phyloP scores from a whole-genome alignment of 139 green algal genomes.

The Spirogloea muscicola region DNA sequence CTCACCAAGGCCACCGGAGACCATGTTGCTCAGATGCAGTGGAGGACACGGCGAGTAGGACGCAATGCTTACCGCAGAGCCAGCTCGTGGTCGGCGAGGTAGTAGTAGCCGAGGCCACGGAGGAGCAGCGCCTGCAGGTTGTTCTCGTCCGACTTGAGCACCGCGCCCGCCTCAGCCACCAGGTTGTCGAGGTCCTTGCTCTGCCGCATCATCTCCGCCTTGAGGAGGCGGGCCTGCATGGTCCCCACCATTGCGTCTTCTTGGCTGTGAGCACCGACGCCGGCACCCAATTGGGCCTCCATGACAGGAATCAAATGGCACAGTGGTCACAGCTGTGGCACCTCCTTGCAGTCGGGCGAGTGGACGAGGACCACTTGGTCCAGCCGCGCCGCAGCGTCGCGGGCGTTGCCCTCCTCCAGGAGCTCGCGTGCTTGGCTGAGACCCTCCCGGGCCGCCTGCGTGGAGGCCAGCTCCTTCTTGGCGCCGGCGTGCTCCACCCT shows the following conservation, averaged over 20 bases:
- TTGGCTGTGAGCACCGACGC: no score
- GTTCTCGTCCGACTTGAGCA: constrained; percentile 44
- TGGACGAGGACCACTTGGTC: constrained; percentile 18
- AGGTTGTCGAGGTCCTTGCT: constrained; percentile 16
- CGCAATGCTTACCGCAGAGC: constrained; percentile 35
- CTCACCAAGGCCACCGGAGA: no score
- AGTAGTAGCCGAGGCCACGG: constrained; percentile 38
- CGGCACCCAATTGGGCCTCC: no score
- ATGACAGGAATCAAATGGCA: no score
- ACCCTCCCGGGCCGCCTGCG: background rate
- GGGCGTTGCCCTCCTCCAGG: background rate
- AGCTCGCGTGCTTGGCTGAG: background rate
- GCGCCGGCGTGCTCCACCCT: constrained; percentile 28
- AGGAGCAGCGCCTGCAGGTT: constrained; percentile 41
- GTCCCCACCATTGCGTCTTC: no score
- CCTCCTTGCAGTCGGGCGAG: constrained; percentile 41
- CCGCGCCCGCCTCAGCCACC: constrained; percentile 34
- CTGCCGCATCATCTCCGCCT: constrained; percentile 13
- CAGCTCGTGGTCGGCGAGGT: constrained; percentile 42
- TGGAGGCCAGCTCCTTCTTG: constrained; percentile 16
- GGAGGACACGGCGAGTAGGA: no score
- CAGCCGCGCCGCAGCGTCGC: background rate
- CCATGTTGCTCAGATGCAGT: no score
- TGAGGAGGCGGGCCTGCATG: constrained; percentile 28
- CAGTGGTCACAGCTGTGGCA: no score